Evolutionary conservation across 2,329 filamentous ascomycete genomes (phyloP).

Genomic region (Nemania bipapillata): DNA sequence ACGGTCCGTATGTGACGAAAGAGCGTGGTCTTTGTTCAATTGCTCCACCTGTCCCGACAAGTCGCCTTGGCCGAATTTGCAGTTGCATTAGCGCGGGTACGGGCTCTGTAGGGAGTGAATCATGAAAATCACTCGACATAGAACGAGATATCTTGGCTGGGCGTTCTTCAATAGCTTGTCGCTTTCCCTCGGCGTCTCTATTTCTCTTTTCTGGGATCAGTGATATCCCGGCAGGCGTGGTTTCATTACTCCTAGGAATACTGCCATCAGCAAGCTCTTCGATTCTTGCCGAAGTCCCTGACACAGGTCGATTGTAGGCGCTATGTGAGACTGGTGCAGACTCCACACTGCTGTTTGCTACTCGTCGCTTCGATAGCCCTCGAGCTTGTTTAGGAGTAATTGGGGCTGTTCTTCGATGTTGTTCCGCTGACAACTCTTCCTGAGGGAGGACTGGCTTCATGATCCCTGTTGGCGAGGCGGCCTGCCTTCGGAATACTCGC

Average conservation of each 20-base stretch:
- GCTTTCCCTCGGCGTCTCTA: conserved; percentile 20
- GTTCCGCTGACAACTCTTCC: conserved; percentile 16
- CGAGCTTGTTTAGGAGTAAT: conserved; percentile 5
- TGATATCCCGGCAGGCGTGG: background rate
- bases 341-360: conserved; percentile 36
- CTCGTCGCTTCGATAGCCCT: conserved; percentile 18
- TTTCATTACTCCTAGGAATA: background rate
- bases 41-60: conserved; percentile 33
- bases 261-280: conserved; percentile 1
- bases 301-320: conserved; percentile 48
- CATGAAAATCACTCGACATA: conserved; percentile 38
- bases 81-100: conserved; percentile 10
- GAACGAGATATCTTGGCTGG: conserved; percentile 38
- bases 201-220: conserved; percentile 21
- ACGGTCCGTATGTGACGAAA: conserved; percentile 39
- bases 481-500: conserved; percentile 45
- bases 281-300: conserved; percentile 29
- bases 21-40: conserved; percentile 32
- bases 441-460: conserved; percentile 41
- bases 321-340: conserved; percentile 40
- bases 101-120: conserved; percentile 7
- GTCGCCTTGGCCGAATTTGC: conserved; percentile 4
- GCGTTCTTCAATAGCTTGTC: background rate
- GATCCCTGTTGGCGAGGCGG: conserved; percentile 44
- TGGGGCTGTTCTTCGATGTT: conserved; percentile 14